phyloP scores from a whole-genome alignment of 78 protist species.

The Isochrysis galbana region DNA sequence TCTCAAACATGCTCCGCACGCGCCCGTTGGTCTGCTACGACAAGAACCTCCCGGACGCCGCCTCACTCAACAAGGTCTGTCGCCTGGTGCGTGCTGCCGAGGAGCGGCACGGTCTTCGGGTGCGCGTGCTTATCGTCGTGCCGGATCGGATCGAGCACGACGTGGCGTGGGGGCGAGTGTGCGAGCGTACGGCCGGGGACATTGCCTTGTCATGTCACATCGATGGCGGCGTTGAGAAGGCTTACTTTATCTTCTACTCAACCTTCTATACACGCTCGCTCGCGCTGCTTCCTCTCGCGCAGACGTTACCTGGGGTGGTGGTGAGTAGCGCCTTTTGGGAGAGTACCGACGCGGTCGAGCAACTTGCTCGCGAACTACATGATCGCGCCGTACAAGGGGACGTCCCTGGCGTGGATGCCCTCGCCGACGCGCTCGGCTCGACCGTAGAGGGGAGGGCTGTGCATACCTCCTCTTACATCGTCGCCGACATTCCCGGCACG shows the following conservation, averaged over 20 bases:
- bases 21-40: background rate
- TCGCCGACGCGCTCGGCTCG: too few species aligned
- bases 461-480: background rate
- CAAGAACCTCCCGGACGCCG: conserved; percentile 20
- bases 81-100: background rate
- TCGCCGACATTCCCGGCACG: background rate
- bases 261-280: background rate
- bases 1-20: background rate
- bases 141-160: background rate
- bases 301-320: background rate
- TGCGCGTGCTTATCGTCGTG: background rate
- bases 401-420: too few species aligned
- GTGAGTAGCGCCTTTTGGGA: background rate
- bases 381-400: too few species aligned
- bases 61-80: background rate
- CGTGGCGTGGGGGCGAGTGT: background rate
- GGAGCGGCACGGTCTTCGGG: too few species aligned
- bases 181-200: background rate
- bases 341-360: background rate
- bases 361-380: background rate
- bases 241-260: background rate
- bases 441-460: too few species aligned
- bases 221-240: background rate
- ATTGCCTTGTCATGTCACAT: background rate
- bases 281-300: background rate